Percentiles rank a stretch among this genome's conserved stretches.
These are phyloP conservation scores for Plectranthus barbatus DNA, from an alignment of 257 asterid species.

Conservation along the genomic window DNA sequence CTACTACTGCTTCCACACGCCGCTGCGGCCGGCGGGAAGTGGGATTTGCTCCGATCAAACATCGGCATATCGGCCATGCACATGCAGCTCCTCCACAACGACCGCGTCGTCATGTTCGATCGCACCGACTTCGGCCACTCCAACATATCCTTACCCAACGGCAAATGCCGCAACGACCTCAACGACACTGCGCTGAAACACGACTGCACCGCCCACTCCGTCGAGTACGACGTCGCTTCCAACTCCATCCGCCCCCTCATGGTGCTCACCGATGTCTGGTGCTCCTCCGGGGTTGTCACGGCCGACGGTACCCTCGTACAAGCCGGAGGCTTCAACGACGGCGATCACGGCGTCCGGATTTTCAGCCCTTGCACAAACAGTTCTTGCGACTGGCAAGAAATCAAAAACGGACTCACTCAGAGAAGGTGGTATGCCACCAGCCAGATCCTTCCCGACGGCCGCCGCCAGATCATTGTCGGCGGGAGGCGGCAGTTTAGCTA, in stretches of 20 bases:
- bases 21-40: conserved; percentile 14
- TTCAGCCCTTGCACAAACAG: conserved; percentile 20
- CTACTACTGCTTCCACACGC: no score
- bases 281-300: conserved; percentile 51
- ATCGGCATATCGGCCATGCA: conserved; percentile 60
- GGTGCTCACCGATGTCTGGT: conserved; percentile 49
- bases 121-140: conserved; percentile 52
- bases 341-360: conserved; percentile 29
- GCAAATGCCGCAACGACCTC: conserved; percentile 26
- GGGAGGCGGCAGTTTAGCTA: conserved; percentile 28
- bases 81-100: conserved; percentile 59
- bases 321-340: conserved; percentile 43
- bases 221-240: conserved; percentile 22
- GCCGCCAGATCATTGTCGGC: conserved; percentile 34
- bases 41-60: conserved; percentile 32
- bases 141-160: conserved; percentile 40
- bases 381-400: conserved; percentile 47
- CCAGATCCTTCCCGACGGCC: conserved; percentile 34
- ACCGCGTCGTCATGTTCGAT: conserved; percentile 51
- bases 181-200: neutral
- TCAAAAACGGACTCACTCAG: neutral
- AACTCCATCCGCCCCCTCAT: conserved; percentile 44
- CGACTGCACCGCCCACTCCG: conserved; percentile 62
- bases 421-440: conserved; percentile 49
- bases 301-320: conserved; percentile 38